Evolutionary conservation across 2,329 filamentous ascomycete genomes (phyloP), one percentile per base, ranked within the genome.

Genomic region (Venturia carpophila): DNA sequence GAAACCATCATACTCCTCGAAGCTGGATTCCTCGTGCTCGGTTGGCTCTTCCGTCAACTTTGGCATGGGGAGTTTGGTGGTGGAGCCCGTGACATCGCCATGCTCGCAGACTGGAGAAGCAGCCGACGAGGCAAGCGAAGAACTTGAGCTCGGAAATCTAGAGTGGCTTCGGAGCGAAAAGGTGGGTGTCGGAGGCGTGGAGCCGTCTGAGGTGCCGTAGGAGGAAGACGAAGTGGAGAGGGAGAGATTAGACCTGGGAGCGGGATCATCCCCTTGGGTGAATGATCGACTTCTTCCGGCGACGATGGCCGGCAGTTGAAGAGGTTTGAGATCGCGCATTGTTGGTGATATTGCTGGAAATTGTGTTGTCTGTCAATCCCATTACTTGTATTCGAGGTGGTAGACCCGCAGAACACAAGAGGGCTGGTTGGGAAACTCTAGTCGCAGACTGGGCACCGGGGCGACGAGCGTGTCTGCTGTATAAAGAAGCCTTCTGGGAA

Each of bases 31-130:
- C 37, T 87, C 84, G 27, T 83, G 83, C 73, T 92, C 89, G 52
- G 86, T 77, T 1, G 89, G 87, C 71, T 96, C 92, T 75, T 97
- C 92, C 71, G 92, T 84, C 24, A 97, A 89, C 71, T 94, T 49
- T 13, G 64, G 64, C 64, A 65, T 66, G 19, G 91, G 89, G 67
- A 97, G 80, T 76, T 90, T 90, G 70, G 82, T 80, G 0, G 84
- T 78, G 79, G 80, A 62, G 78, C 82, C 66, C 82, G 87, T 67
- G 81, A 87, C 65, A 81, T 87, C 68, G 75, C 71, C 77, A 76
- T 69, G 69, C 9, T 86, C 85, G 69, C 77, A 77, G 5, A 75
- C 72, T 24, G 82, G 78, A 19, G 83, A 79, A 66, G 73, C 65
- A 13, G 66, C 27, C 13, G 39, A 85, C 45, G 77, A 68, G 65